These are phyloP conservation scores for Camellia lanceoleosa DNA, from an alignment of 148 eudicot species.

Conservation along the genomic window DNA sequence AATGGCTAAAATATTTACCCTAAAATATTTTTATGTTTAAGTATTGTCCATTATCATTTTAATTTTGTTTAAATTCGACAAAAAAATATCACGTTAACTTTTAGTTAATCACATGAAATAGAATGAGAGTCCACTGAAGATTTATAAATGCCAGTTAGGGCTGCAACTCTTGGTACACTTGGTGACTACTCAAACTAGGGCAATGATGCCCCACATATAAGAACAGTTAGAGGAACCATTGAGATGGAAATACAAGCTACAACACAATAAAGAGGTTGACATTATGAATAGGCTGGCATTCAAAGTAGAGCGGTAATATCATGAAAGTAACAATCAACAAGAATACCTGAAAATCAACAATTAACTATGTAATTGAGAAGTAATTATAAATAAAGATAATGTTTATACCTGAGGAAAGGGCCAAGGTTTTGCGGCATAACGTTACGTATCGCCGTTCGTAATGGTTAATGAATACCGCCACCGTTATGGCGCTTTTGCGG, in stretches of 20 bases:
- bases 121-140: no score
- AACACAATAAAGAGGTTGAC: not conserved
- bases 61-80: no score
- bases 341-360: not conserved
- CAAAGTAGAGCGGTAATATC: not conserved
- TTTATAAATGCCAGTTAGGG: not conserved
- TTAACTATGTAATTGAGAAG: not conserved
- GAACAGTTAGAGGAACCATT: not conserved
- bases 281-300: not conserved
- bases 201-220: no score
- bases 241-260: not conserved
- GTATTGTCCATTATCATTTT: no score
- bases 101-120: not conserved
- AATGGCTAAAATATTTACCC: no score
- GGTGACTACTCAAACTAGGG: no score
- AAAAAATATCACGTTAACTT: not conserved
- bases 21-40: no score
- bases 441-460: no score
- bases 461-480: no score
- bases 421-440: no score
- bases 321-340: not conserved
- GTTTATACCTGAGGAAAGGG: slow-evolving; percentile 64
- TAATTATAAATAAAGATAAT: slow-evolving; percentile 2
- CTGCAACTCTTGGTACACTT: not conserved
- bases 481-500: no score